Evolutionary conservation across 164 flowering plant genomes (phyloP), one percentile per base, ranked within the genome.

Genomic region (Annona squamosa): DNA sequence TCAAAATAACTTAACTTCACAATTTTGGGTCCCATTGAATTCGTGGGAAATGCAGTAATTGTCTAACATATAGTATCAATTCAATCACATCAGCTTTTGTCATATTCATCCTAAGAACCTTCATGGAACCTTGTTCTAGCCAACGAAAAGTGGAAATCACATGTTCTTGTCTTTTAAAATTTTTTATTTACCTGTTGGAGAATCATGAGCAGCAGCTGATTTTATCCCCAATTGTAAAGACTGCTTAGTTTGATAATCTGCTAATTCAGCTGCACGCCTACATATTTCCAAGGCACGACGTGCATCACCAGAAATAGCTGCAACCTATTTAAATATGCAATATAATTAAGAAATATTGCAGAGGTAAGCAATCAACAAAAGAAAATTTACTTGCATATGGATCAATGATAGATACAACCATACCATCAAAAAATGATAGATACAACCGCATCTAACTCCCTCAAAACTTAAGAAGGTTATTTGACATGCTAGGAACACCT

Each of bases 251-350:
- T 80, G 88, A 78, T 85, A 91, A 82, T 95, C 97, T 70, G 91
- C 82, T 70, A 93, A 82, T 83, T 95, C 99, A 57, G 99, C 98
- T 42, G 98, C 98, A 75, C 99, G 94, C 73, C 97, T 87, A 78
- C 98, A 93, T 63, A 95, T 91, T 85, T 95, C 98, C 61, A 93
- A 71, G 69, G 94, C 97, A 81, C 99, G 93, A 47, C 97, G 94
- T 71, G 98, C 97, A 87, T 95, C 99, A 71, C 99, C 99, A 65
- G 98, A 95, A 69, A 95, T 85, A 68, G 99, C 99, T 67, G 99
- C 99, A 19, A 95, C 98, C 99, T 94, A 82, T 73, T 75, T 69
- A 65, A 17, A 74, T 18, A 67, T 47, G 1, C 26, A 71, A 76
- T 56, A 56, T 42, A 26, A 19, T 61, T 61, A 3, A 45, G 37